Evolutionary conservation across 108 stramenopile genomes (phyloP).

Genomic region (Nannochloropsis granulata): DNA sequence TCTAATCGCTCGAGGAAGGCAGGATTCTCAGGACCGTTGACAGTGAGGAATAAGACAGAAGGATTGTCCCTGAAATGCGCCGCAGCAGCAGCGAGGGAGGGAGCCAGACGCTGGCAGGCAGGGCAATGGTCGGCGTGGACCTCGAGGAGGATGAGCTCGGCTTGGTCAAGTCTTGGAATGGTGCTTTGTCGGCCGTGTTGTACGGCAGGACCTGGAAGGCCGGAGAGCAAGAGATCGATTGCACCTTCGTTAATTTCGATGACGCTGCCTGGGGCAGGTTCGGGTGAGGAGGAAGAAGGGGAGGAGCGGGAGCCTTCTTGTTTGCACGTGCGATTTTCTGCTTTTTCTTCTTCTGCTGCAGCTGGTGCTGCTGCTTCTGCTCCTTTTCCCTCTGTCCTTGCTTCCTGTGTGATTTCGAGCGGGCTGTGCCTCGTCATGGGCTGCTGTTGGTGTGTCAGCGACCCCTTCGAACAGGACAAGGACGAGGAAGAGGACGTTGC

Average conservation of each 20-base stretch:
- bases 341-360: neutral
- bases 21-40: neutral
- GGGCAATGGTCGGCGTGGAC: neutral
- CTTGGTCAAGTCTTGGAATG: neutral
- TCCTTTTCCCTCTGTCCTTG: neutral
- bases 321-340: neutral
- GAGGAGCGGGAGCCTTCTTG: no score
- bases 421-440: neutral
- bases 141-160: neutral
- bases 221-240: neutral
- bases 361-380: no score
- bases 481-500: neutral
- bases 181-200: neutral
- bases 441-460: neutral
- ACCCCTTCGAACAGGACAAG: neutral
- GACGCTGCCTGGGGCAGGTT: neutral
- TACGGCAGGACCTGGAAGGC: neutral
- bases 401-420: neutral
- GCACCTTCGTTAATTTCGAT: neutral
- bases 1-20: neutral
- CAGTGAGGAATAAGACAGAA: neutral
- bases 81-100: neutral
- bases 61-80: neutral
- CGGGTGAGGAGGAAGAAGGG: no score
- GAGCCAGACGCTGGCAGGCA: neutral